Evolutionary conservation across 202 grass and related monocot species (phyloP).

Genomic region (Dendrocalamus latiflorus): DNA sequence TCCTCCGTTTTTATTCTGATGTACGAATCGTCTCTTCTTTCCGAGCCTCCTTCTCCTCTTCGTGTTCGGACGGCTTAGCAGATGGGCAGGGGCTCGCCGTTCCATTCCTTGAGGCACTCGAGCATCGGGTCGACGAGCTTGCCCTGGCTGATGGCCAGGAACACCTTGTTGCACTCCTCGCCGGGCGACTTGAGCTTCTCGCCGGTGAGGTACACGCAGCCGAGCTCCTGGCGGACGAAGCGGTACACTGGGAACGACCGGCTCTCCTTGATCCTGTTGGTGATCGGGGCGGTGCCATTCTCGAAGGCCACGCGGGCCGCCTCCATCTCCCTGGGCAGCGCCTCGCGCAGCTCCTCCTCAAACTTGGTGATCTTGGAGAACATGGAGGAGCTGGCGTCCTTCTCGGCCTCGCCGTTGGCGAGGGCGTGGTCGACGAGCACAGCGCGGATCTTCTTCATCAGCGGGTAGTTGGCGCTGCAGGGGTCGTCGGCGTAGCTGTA

Average conservation of each 20-base stretch:
- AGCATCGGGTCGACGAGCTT: constrained; percentile 51
- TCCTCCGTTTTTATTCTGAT: neutral
- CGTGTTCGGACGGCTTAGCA: neutral
- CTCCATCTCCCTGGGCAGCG: constrained; percentile 56
- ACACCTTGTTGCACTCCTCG: constrained; percentile 73
- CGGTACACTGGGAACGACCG: constrained; percentile 57
- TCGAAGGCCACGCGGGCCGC: constrained; percentile 40
- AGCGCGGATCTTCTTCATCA: constrained; percentile 69
- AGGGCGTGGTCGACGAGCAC: constrained; percentile 72
- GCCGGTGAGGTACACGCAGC: constrained; percentile 46
- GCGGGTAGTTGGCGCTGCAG: constrained; percentile 43
- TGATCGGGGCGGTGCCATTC: constrained; percentile 26
- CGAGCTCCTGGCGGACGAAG: constrained; percentile 51
- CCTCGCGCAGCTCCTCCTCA: constrained; percentile 40
- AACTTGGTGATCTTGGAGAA: constrained; percentile 60
- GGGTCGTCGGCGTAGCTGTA: constrained; percentile 59
- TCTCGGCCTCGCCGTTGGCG: constrained; percentile 45
- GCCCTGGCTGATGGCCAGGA: constrained; percentile 42
- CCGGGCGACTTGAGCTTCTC: constrained; percentile 59
- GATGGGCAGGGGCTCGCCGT: constrained; percentile 64
- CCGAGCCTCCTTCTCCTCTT: neutral
- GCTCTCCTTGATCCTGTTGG: constrained; percentile 54
- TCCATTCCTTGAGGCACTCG: constrained; percentile 76
- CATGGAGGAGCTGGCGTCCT: constrained; percentile 32
- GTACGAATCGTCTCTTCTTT: neutral